Conservation (phyloP, 306 rosid genomes). For the Hippophae rhamnoides region DNA sequence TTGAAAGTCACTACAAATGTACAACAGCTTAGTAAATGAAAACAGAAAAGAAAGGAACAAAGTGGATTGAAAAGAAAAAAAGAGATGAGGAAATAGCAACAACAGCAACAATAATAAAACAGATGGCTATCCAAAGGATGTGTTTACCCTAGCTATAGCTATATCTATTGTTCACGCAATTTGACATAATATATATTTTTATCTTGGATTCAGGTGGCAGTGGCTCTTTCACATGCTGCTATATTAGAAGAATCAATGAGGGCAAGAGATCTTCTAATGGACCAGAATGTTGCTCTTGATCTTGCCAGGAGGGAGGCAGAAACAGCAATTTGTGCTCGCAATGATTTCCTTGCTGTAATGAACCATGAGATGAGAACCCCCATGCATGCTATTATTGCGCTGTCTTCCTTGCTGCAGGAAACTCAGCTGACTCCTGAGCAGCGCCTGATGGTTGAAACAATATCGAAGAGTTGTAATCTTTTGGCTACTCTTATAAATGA, state of each 20-base stretch:
- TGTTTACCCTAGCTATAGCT: background rate
- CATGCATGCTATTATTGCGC: slow-evolving; percentile 97
- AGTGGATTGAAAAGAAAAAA: too few species aligned
- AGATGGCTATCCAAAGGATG: background rate
- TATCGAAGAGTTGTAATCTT: slow-evolving; percentile 83
- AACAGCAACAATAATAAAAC: too few species aligned
- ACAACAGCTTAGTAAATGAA: background rate
- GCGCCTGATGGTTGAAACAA: slow-evolving; percentile 90
- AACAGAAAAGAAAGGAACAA: background rate
- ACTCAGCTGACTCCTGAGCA: slow-evolving; percentile 87
- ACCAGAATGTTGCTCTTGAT: slow-evolving; percentile 95
- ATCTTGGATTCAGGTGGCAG: slow-evolving; percentile 62
- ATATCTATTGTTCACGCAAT: too few species aligned
- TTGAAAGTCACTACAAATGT: too few species aligned
- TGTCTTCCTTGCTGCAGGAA: slow-evolving; percentile 90
- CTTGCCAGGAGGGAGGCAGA: slow-evolving; percentile 96
- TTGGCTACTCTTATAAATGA: slow-evolving; percentile 87
- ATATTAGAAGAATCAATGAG: slow-evolving; percentile 97
- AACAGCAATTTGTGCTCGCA: slow-evolving; percentile 96
- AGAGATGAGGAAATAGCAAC: too few species aligned
- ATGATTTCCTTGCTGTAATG: slow-evolving; percentile 97
- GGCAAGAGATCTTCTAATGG: slow-evolving; percentile 90
- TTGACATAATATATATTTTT: background rate
- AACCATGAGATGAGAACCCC: slow-evolving; percentile 99
- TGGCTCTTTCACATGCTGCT: slow-evolving; percentile 99